Percentiles rank a stretch among this genome's conserved stretches.
phyloP scores from a whole-genome alignment of 768 basidiomycete species.

The Gymnopilus dilepis region DNA sequence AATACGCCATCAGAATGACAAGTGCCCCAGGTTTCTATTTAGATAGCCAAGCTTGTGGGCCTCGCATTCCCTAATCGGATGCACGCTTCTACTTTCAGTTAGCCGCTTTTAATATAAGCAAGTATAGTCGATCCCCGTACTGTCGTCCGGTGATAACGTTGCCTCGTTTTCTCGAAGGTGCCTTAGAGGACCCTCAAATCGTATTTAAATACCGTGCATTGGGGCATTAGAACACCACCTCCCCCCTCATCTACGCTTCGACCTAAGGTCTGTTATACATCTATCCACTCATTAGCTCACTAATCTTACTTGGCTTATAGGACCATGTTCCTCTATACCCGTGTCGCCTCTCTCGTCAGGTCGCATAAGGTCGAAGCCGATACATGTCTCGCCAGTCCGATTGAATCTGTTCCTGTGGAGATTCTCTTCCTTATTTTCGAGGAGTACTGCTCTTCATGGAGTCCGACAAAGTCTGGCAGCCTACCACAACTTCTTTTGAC shows the following conservation, averaged over 20 bases:
- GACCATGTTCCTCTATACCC: conserved; percentile 12
- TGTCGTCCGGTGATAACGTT: conserved; percentile 7
- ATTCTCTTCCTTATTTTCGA: conserved; percentile 28
- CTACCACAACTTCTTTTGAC: conserved; percentile 20
- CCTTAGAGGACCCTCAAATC: conserved; percentile 8
- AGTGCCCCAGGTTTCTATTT: conserved; percentile 12
- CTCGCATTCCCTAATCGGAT: conserved; percentile 10
- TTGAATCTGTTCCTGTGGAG: conserved; percentile 24
- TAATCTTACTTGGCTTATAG: background rate
- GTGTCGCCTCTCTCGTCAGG: conserved; percentile 12
- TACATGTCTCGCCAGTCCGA: background rate
- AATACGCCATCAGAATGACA: conserved; percentile 10
- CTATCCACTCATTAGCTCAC: background rate
- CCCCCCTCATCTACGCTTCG: background rate
- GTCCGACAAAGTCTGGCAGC: background rate
- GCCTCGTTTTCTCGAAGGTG: conserved; percentile 15
- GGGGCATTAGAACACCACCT: background rate
- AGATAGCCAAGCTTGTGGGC: conserved; percentile 6
- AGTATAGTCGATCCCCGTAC: conserved; percentile 9
- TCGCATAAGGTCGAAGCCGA: conserved; percentile 5
- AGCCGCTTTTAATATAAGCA: conserved; percentile 6
- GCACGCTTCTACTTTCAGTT: conserved; percentile 9
- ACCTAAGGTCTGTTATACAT: background rate
- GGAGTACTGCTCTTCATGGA: conserved; percentile 17
- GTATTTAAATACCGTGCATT: background rate